Conservation (phyloP, 1,284 basidiomycete genomes). For the Rhizopogon parksii region DNA sequence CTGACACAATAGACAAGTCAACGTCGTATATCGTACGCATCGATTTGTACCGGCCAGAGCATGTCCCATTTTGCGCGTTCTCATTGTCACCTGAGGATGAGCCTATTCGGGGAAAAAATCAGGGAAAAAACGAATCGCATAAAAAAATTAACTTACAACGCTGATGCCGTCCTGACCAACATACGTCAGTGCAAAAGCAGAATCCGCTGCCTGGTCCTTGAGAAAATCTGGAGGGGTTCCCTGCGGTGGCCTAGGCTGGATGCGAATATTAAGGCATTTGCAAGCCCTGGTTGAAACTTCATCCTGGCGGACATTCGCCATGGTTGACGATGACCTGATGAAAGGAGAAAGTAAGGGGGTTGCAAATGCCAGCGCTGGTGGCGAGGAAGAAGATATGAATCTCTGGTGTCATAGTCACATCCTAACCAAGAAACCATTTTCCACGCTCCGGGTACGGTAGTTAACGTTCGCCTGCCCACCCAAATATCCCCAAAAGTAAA, state of each 20-base stretch:
- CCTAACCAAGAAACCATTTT: slow-evolving; percentile 9
- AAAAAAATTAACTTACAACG: slow-evolving; percentile 41
- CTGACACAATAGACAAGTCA: slow-evolving; percentile 67
- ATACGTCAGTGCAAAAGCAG: slow-evolving; percentile 49
- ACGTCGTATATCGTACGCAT: slow-evolving; percentile 51
- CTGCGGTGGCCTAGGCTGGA: slow-evolving; percentile 30
- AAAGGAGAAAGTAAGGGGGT: slow-evolving; percentile 11
- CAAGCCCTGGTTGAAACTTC: slow-evolving; percentile 36
- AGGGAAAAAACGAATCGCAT: slow-evolving; percentile 5
- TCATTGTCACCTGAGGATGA: slow-evolving; percentile 65
- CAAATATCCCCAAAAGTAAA: neutral
- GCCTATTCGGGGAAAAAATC: slow-evolving; percentile 34
- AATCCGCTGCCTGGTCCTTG: slow-evolving; percentile 26
- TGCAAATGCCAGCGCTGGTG: slow-evolving; percentile 21
- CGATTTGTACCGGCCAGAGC: slow-evolving; percentile 39
- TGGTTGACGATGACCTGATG: slow-evolving; percentile 19
- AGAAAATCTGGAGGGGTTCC: slow-evolving; percentile 29
- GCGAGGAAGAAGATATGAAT: slow-evolving; percentile 28
- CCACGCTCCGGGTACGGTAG: slow-evolving; percentile 19
- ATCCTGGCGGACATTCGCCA: slow-evolving; percentile 19
- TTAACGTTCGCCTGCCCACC: neutral
- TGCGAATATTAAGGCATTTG: slow-evolving; percentile 64
- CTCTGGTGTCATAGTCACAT: slow-evolving; percentile 26
- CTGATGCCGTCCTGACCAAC: slow-evolving; percentile 62
- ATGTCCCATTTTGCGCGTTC: slow-evolving; percentile 47